Base-by-base conservation (phyloP, 345 rosid species). In the Streptanthus diversifolius region DNA sequence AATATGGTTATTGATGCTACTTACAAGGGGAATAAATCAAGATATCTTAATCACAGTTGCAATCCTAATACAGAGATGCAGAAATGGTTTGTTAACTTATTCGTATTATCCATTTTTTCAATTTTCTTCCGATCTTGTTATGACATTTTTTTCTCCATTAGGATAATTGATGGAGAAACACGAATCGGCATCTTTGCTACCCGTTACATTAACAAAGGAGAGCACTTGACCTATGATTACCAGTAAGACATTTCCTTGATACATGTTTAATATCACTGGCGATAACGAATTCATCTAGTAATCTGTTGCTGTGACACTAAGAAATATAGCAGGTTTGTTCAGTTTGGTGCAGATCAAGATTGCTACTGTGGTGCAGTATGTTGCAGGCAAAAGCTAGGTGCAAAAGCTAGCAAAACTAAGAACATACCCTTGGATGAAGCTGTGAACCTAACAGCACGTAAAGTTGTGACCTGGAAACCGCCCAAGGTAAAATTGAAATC, bases 1-100 rank as follows among this genome's bases (percentile, higher is more conserved):
- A 90, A 92, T 62, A 88, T 90, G 98, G 96, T 95, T 71, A 92
- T 95, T 80, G 99, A 92, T 78, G 98, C 99, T 29, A 88, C 97
- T 57, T 80, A 85, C 85, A 91, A 95, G 69, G 98, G 99, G 61
- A 92, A 92, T 79, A 95, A 87, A 81, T 92, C 99, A 21, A 87
- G 99, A 88, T 92, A 86, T 70, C 84, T 95, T 69, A 95, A 95
- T 74, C 99, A 95, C 61, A 92, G 99, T 36, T 95, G 98, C 81
- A 84, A 74, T 51, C 98, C 98, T 27, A 95, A 95, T 58, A 84
- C 98, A 3, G 97, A 91, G 85, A 91, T 95, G 98, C 99, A 92
- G 83, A 95, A 92, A 88, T 90, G 97, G 99, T 95, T 71, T 48
- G 47, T 36, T 7, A 44, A 21, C 24, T 41, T 18, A 8, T 2